Base-by-base conservation (phyloP, 345 rosid genomes). In the Aurinia saxatilis region DNA sequence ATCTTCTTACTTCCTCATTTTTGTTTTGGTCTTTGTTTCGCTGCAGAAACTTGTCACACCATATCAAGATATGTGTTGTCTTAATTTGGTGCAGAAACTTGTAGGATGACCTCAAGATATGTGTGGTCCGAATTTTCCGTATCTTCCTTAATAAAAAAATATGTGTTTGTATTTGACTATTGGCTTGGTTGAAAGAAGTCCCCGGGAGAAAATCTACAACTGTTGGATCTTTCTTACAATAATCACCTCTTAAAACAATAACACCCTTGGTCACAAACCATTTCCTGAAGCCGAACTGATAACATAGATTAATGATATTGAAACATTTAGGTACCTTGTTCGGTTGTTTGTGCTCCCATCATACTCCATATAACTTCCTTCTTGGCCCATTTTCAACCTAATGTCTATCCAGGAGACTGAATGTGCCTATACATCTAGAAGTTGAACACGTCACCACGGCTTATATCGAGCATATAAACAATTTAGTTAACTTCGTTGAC, bases 301-400 rank as follows among this genome's bases (percentile, higher is more conserved):
- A 59, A 11, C 2, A 7, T 17, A 17, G n/a, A 37, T 2, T 0
- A 18, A 14, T 1, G 33, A 14, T 25, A 34, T 21, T n/a, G 19
- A 19, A 55, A 38, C 30, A 12, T 8, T 9, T 6, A 11, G 50
- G 18, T 11, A 37, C 97, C 98, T 79, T 92, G 97, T 39, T 87
- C 93, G 0, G 86, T 89, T 33, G 93, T 75, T 78, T 85, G 93
- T 25, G 75, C 81, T 21, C 98, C 97, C 57, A 78, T 30, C 91
- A 87, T 84, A 70, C 71, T 79, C 97, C 97, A 92, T 37, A 89
- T 89, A 56, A 89, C 90, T 75, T 89, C 97, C 60, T 85, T 89
- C 75, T 85, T 87, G 0, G 84, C 84, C 98, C 97, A 92, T 60
- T 84, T 78, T 97, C 95, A 92, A 35, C 96, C 90, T 60, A 92